These are phyloP conservation scores for Cyberlindnera galapagoensis DNA, from an alignment of 805 yeast genomes.

Conservation along the genomic window DNA sequence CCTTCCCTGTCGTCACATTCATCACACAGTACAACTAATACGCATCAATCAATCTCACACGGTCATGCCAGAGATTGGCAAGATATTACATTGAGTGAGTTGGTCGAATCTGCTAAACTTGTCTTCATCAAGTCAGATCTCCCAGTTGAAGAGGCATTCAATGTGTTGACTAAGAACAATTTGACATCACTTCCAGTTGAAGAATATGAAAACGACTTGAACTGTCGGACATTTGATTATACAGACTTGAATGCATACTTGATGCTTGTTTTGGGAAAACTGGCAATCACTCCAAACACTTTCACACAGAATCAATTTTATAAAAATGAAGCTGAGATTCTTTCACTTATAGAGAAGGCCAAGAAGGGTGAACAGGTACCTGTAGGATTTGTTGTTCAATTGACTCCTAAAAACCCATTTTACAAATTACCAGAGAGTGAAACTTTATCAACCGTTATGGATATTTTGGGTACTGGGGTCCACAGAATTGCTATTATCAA, in stretches of 20 bases:
- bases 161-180: constrained; percentile 61
- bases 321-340: constrained; percentile 32
- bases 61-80: constrained; percentile 64
- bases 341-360: constrained; percentile 48
- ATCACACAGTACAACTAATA: constrained; percentile 37
- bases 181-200: constrained; percentile 85
- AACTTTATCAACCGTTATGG: constrained; percentile 67
- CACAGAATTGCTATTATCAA: constrained; percentile 84
- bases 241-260: constrained; percentile 85
- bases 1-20: constrained; percentile 33
- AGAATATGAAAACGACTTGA: constrained; percentile 45
- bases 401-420: constrained; percentile 87
- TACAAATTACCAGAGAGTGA: constrained; percentile 67
- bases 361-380: constrained; percentile 88
- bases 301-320: constrained; percentile 21
- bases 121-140: constrained; percentile 58
- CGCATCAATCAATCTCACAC: too few relatives aligned
- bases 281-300: constrained; percentile 30
- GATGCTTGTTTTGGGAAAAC: constrained; percentile 74
- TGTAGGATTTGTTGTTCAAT: constrained; percentile 76
- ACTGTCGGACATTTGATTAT: constrained; percentile 85
- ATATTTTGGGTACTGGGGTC: constrained; percentile 89
- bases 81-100: constrained; percentile 60
- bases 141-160: constrained; percentile 86
- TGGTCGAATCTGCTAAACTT: constrained; percentile 74